These are phyloP conservation scores for Penicillium herquei DNA, from an alignment of 495 filamentous ascomycete species.

Conservation along the genomic window DNA sequence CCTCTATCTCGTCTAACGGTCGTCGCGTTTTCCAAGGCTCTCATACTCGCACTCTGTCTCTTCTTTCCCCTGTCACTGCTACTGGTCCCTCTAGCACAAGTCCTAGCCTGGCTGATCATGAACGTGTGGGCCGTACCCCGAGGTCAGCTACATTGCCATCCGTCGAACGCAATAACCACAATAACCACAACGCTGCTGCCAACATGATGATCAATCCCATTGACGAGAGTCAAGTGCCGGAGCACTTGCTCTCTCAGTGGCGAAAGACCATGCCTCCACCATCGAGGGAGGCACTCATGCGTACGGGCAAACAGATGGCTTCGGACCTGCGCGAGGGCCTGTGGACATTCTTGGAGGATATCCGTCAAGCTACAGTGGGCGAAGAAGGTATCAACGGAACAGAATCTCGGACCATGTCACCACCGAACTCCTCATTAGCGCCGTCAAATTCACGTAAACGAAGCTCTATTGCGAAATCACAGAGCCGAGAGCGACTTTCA, in stretches of 20 bases:
- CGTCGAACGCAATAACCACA: slow-evolving; percentile 32
- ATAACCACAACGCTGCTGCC: background rate
- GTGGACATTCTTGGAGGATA: slow-evolving; percentile 96
- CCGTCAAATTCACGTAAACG: slow-evolving; percentile 29
- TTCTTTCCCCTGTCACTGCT: slow-evolving; percentile 66
- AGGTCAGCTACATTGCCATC: slow-evolving; percentile 49
- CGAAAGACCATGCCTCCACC: slow-evolving; percentile 44
- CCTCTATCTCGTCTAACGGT: slow-evolving; percentile 42
- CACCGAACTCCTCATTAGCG: slow-evolving; percentile 20
- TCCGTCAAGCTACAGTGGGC: slow-evolving; percentile 90
- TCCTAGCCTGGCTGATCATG: slow-evolving; percentile 13
- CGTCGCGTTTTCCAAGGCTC: slow-evolving; percentile 69
- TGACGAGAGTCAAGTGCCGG: slow-evolving; percentile 29
- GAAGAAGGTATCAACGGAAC: slow-evolving; percentile 76
- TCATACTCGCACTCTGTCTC: slow-evolving; percentile 76
- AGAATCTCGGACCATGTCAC: slow-evolving; percentile 38
- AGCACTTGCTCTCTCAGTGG: slow-evolving; percentile 40
- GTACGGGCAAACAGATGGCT: slow-evolving; percentile 81
- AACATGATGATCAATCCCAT: background rate
- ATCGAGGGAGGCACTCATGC: slow-evolving; percentile 56
- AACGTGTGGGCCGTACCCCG: slow-evolving; percentile 41
- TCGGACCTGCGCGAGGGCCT: slow-evolving; percentile 84
- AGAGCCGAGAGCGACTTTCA: slow-evolving; percentile 41
- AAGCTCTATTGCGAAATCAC: slow-evolving; percentile 34
- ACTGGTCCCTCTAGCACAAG: slow-evolving; percentile 6